Base-by-base conservation (phyloP, 1,284 basidiomycete species). In the Tranzscheliella williamsii region DNA sequence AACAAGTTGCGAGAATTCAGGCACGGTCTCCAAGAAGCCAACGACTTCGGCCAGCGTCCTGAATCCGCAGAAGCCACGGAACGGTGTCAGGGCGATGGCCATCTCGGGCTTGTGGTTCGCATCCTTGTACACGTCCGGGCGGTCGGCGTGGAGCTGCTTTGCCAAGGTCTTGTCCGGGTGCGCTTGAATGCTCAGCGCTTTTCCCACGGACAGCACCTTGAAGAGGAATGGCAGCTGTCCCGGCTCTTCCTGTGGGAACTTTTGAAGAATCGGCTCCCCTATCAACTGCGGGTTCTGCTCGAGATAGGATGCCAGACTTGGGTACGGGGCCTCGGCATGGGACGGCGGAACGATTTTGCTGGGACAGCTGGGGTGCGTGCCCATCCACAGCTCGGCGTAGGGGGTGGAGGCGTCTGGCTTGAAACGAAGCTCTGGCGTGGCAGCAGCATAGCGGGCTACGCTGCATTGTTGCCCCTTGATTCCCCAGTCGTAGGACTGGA, bases 61-160 rank as follows among this genome's bases (percentile, higher is more conserved):
- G 80, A 95, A 96, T 24, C 92, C 92, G 74, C 91, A 95, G 73
- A 98, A 84, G 0, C 90, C 95, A 29, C 83, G 83, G 81, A 98
- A 98, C 6, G 87, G 85, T 0, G 92, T 93, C 45, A 99, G 80
- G 1, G 95, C 95, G 40, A 98, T 84, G 11, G 93, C 92, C 91
- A 99, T 95, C 78, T 99, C 95, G 4, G 95, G 95, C 80, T 96
- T 96, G 74, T 95, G 92, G 73, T 95, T 95, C 12, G 86, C 83
- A 78, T 96, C 92, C 82, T 91, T 94, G 81, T 96, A 96, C 49
- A 95, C 83, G 38, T 90, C 84, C 0, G 91, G 91, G 50, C 86
- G 83, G 67, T 85, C 83, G 13, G 80, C 81, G 75, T 91, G 87
- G 38, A 98, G 80, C 63, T 80, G 81, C 80, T 89, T 84, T 0